phyloP scores from a whole-genome alignment of 768 basidiomycete species.

The Botryobasidium botryosum region DNA sequence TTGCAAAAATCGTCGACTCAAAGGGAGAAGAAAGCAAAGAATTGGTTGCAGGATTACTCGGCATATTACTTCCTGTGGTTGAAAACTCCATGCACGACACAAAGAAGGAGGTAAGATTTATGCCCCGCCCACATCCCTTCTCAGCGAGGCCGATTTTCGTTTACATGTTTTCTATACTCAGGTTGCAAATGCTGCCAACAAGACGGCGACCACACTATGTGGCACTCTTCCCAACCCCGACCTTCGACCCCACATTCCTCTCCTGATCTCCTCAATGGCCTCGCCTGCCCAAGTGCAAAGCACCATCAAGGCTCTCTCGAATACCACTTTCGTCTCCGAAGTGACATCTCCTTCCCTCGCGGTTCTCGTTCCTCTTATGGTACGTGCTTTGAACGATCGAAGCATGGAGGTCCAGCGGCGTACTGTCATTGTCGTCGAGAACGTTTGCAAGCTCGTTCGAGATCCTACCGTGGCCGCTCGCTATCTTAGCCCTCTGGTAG shows the following conservation, averaged over 20 bases:
- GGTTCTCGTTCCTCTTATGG: conserved; percentile 80
- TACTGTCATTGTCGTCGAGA: conserved; percentile 86
- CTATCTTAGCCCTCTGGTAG: conserved; percentile 73
- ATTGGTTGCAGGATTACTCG: conserved; percentile 70
- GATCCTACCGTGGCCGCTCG: conserved; percentile 76
- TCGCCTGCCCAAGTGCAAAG: conserved; percentile 68
- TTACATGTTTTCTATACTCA: conserved; percentile 21
- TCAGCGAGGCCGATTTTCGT: too few relatives aligned
- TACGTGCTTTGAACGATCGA: conserved; percentile 83
- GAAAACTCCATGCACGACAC: conserved; percentile 93
- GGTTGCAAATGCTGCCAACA: conserved; percentile 75
- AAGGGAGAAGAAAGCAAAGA: conserved; percentile 39
- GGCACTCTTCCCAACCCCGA: conserved; percentile 86
- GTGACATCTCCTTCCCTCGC: conserved; percentile 93
- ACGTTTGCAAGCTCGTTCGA: conserved; percentile 93
- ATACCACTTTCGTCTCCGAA: conserved; percentile 92
- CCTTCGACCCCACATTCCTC: conserved; percentile 72
- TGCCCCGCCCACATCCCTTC: not conserved
- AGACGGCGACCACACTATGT: conserved; percentile 81
- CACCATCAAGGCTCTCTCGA: conserved; percentile 89
- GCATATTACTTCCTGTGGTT: conserved; percentile 64
- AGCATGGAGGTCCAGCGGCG: conserved; percentile 94
- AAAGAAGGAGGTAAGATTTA: conserved; percentile 60
- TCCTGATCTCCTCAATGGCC: conserved; percentile 88
- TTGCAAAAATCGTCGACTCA: conserved; percentile 48